Conservation (phyloP, 352 stramenopile genomes). For the Globisporangium barbulae region DNA sequence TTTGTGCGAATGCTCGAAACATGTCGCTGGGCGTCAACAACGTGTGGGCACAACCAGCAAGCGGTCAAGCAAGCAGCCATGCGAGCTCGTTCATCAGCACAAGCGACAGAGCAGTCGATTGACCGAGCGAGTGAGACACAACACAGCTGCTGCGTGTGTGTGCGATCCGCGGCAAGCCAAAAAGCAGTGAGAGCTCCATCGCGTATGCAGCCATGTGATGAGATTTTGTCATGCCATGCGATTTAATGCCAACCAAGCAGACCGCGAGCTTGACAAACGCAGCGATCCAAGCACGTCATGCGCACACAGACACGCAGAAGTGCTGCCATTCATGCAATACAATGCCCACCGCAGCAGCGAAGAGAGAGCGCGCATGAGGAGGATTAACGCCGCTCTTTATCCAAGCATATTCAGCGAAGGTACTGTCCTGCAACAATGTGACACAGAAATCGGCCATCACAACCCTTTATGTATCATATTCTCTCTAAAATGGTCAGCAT, state of each 20-base stretch:
- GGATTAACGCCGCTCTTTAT: slow-evolving; percentile 1
- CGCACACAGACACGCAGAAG: background rate
- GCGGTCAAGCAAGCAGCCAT: background rate
- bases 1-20: background rate
- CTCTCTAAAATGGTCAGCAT: background rate
- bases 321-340: background rate
- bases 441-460: slow-evolving; percentile 5
- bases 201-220: background rate
- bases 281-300: too few species aligned
- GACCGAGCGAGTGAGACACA: background rate
- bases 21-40: background rate
- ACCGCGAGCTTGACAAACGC: too few species aligned
- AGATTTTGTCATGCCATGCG: too few species aligned
- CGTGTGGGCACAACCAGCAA: background rate
- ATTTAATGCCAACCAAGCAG: too few species aligned
- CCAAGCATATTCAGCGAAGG: background rate
- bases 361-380: slow-evolving; percentile 1
- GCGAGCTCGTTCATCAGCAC: background rate
- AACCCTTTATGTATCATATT: background rate
- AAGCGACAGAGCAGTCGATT: background rate
- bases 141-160: too few species aligned
- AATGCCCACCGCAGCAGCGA: background rate
- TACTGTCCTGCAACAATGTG: slow-evolving; percentile 7
- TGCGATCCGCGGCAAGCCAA: background rate
- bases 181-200: background rate